Evolutionary conservation across 176 grass and related monocot species (phyloP).

Genomic region (Oryza australiensis): DNA sequence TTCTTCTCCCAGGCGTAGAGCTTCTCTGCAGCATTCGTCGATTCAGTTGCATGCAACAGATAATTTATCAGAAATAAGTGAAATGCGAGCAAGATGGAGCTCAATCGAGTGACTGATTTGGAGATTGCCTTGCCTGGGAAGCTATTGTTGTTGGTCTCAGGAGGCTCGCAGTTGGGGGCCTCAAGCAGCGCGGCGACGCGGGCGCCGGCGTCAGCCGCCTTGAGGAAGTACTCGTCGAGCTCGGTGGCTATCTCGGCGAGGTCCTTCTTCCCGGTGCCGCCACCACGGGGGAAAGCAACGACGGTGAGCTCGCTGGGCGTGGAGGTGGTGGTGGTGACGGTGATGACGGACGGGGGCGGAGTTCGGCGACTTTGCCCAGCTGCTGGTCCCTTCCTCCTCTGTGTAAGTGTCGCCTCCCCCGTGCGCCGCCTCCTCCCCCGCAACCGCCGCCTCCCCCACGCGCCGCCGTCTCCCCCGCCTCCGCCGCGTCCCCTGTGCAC

Average conservation of each 20-base stretch:
- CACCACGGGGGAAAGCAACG: slow-evolving; percentile 62
- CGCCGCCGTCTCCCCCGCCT: no score
- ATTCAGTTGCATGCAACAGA: background rate
- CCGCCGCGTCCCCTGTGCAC: no score
- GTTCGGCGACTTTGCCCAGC: no score
- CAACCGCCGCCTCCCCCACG: no score
- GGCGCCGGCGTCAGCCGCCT: slow-evolving; percentile 77
- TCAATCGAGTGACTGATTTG: background rate
- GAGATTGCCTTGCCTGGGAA: slow-evolving; percentile 38
- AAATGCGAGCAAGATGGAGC: slow-evolving; percentile 29
- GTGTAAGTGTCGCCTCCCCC: no score
- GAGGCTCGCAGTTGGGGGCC: slow-evolving; percentile 71
- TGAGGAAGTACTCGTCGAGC: slow-evolving; percentile 99
- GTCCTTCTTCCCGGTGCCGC: slow-evolving; percentile 57
- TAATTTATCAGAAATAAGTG: background rate
- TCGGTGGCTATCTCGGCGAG: slow-evolving; percentile 90
- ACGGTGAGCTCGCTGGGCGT: slow-evolving; percentile 72
- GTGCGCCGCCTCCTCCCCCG: no score
- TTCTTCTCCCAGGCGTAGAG: slow-evolving; percentile 99
- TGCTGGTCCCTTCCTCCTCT: no score
- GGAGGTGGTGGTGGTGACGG: slow-evolving; percentile 61
- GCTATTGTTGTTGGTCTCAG: slow-evolving; percentile 34
- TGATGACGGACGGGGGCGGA: slow-evolving; percentile 64
- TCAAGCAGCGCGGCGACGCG: slow-evolving; percentile 78
- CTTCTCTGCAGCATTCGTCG: slow-evolving; percentile 57